phyloP scores from a whole-genome alignment of 2,329 filamentous ascomycete genomes.

The Talaromyces sp. region DNA sequence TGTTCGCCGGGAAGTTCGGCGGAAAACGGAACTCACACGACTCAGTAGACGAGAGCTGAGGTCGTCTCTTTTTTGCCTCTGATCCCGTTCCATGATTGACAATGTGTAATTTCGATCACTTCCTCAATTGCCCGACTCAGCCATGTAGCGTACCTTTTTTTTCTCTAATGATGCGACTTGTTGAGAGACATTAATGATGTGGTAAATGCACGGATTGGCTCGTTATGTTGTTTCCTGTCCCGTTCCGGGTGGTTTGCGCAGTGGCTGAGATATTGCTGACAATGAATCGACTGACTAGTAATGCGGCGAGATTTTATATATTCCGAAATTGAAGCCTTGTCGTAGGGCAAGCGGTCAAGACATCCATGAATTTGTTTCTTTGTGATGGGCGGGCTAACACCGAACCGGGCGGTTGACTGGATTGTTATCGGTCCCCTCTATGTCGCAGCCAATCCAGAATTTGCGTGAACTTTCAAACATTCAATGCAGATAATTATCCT shows the following conservation, averaged over 20 bases:
- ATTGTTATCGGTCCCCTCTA: neutral
- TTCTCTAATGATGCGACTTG: neutral
- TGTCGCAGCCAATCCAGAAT: neutral
- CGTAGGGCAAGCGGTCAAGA: neutral
- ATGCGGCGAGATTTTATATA: neutral
- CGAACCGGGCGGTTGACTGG: neutral
- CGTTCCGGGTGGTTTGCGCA: neutral
- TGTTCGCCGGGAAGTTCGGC: conserved; percentile 14
- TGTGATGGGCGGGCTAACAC: neutral
- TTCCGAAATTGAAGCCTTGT: neutral
- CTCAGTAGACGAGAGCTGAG: conserved; percentile 11
- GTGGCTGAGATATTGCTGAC: neutral
- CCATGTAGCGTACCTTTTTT: neutral
- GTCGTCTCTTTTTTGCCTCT: conserved; percentile 13
- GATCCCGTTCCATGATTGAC: conserved; percentile 13
- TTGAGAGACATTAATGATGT: neutral
- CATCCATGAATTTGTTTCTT: conserved; percentile 3
- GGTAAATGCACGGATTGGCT: neutral
- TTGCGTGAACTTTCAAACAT: neutral
- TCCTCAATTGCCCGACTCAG: neutral
- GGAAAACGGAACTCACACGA: conserved; percentile 16
- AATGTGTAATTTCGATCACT: neutral
- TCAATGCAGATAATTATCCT: neutral
- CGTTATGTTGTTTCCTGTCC: neutral
- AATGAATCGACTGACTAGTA: neutral